These are phyloP conservation scores for Colletotrichum brevisporum DNA, from an alignment of 2,329 filamentous ascomycete species.

Conservation along the genomic window DNA sequence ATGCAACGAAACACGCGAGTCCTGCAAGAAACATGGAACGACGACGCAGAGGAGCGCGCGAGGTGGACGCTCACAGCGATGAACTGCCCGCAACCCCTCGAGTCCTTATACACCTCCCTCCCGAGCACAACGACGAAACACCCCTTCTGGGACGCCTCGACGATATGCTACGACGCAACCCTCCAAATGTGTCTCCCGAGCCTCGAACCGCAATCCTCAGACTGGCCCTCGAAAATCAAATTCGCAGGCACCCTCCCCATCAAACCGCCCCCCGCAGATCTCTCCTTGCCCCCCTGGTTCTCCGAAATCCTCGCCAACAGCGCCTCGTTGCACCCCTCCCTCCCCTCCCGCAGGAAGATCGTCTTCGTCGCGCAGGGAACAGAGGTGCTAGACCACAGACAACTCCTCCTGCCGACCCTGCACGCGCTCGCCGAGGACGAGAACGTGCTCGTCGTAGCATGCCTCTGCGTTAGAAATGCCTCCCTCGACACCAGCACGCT, in stretches of 20 bases:
- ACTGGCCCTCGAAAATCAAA: conserved; percentile 54
- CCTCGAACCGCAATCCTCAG: conserved; percentile 55
- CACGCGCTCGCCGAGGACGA: conserved; percentile 54
- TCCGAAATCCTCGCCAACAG: conserved; percentile 51
- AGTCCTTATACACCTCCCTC: conserved; percentile 9
- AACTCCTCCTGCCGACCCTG: conserved; percentile 62
- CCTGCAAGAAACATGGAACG: neutral
- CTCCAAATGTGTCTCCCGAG: conserved; percentile 52
- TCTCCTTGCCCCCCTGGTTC: conserved; percentile 60
- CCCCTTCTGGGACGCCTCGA: conserved; percentile 32
- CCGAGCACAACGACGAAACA: neutral
- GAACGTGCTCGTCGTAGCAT: conserved; percentile 53
- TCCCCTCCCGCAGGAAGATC: conserved; percentile 51
- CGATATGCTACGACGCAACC: conserved; percentile 48
- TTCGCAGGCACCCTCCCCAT: conserved; percentile 59
- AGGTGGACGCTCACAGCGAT: conserved; percentile 19
- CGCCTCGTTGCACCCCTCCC: neutral
- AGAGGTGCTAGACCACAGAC: conserved; percentile 52
- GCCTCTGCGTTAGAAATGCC: conserved; percentile 9
- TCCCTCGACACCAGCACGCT: neutral
- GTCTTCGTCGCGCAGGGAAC: conserved; percentile 65
- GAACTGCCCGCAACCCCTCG: conserved; percentile 4
- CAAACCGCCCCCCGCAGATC: conserved; percentile 47
- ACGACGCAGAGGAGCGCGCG: conserved; percentile 9
- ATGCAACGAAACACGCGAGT: neutral